Percentiles rank a stretch among this genome's conserved stretches.
These are phyloP conservation scores for Aureobasidium vineae DNA, from an alignment of 2,329 filamentous ascomycete species.

Conservation along the genomic window DNA sequence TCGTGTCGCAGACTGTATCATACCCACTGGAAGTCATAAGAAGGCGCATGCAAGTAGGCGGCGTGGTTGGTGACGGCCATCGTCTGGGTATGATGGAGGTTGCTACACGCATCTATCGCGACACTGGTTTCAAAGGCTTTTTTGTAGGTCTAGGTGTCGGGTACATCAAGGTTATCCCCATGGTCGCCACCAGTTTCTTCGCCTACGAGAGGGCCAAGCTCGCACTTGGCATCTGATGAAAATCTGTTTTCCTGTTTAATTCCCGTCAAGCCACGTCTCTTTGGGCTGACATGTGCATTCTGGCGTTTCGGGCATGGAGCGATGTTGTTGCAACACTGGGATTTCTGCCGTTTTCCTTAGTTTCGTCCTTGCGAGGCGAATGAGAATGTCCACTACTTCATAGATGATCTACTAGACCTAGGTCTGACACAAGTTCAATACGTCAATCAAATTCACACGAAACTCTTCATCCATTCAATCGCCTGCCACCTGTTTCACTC, in stretches of 20 bases:
- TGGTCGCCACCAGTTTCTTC: constrained; percentile 73
- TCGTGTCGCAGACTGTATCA: constrained; percentile 86
- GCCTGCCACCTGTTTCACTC: not conserved
- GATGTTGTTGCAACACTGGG: constrained; percentile 1
- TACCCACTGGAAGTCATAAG: constrained; percentile 94
- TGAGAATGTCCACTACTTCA: not conserved
- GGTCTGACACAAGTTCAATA: not conserved
- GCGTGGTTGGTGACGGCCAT: constrained; percentile 87
- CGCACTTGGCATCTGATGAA: constrained; percentile 49
- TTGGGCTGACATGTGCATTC: constrained; percentile 6
- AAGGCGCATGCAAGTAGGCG: constrained; percentile 92
- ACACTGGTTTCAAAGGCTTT: constrained; percentile 77
- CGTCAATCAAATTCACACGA: constrained; percentile 2
- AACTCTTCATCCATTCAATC: not conserved
- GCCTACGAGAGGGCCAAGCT: constrained; percentile 65
- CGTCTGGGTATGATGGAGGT: constrained; percentile 77
- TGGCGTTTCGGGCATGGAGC: constrained; percentile 19
- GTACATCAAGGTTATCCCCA: constrained; percentile 89
- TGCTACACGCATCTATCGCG: constrained; percentile 67
- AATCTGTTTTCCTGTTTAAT: constrained; percentile 4
- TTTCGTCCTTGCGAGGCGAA: not conserved
- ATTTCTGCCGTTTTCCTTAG: not conserved
- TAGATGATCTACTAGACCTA: constrained; percentile 11
- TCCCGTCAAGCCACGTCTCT: constrained; percentile 15
- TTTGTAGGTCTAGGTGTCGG: constrained; percentile 93